Evolutionary conservation across 352 stramenopile species (phyloP), one percentile per base, ranked within the genome.

Genomic region (Pythium biforme): DNA sequence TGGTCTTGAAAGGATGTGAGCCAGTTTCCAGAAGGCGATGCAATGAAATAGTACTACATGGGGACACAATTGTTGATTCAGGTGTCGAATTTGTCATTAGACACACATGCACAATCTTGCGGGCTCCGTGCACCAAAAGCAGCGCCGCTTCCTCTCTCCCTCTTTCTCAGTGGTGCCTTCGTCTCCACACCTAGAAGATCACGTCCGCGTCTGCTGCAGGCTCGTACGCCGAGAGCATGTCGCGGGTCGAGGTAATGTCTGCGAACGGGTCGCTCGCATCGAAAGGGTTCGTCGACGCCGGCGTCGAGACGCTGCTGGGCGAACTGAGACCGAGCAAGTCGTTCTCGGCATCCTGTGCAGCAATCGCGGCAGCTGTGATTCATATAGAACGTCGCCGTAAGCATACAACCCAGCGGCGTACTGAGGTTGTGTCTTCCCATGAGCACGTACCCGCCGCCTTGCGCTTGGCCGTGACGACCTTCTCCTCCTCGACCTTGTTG

Each of bases 401-500:
- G 3, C 3, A 37, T 4, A 20, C 29, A 3, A 27, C 4, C 31
- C 19, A 3, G 19, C 1, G n/a, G 25, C 3, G 50, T 47, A 40
- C 64, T 22, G n/a, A n/a, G n/a, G n/a, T n/a, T n/a, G n/a, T n/a
- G n/a, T n/a, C n/a, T n/a, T n/a, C n/a, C n/a, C n/a, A n/a, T n/a
- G n/a, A n/a, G n/a, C n/a, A n/a, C n/a, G n/a, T 66, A 88, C 79
- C 77, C 23, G 66, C 68, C n/a, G 54, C 75, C 54, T 87, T 84
- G 61, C 78, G 80, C 60, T 78, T 81, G 20, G 76, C 74, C 62
- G 80, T 43, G 50, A 86, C 70, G 20, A 76, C 71, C 64, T 94
- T 92, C n/a, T 88, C 82, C 54, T 91, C 82, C 29, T 90, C 83
- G 69, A 98, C 74, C 81, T 99, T 99, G 79, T 99, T 99, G 43